Evolutionary conservation across 768 basidiomycete genomes (phyloP), one percentile per base, ranked within the genome.

Genomic region (Mycena alexandri): DNA sequence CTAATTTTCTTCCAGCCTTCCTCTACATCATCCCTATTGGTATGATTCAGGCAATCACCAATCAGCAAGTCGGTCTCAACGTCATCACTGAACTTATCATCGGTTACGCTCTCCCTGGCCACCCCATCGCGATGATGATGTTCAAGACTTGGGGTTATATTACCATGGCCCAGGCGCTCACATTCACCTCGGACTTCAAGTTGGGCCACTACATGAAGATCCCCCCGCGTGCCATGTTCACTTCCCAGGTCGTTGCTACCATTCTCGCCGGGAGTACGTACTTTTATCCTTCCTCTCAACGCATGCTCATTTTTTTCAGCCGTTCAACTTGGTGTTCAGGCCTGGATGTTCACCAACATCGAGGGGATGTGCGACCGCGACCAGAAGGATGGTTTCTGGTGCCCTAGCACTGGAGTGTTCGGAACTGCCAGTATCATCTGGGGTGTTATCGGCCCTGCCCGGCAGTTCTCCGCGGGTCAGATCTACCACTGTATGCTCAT

Each of bases 171-270:
- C 69, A 71, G 47, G 91, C 92, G 1, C 75, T 93, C 41, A 80
- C 79, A 34, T 94, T 94, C 79, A 85, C 90, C 0, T 82, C 86
- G 13, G 91, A 94, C 79, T 89, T 94, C 76, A 94, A 95, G 77
- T 89, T 93, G 51, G 92, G 90, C 8, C 92, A 92, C 74, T 89
- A 90, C 75, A 90, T 89, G 89, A 92, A 92, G 56, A 84, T 94
- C 56, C 89, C 91, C 4, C 93, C 91, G 3, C 84, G 88, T 8
- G 71, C 84, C 46, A 93, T 93, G 87, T 95, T 95, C 81, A 83
- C 77, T 75, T 83, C 82, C 22, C 93, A 94, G 75, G 85, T 92
- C 24, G 70, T 92, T 54, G 90, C 90, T 11, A 85, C 91, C 1
- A 71, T 90, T 48, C 77, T 94, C 44, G 90, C 91, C 25, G 90